Evolutionary conservation across 2,329 filamentous ascomycete species (phyloP).

Genomic region (Aspergillus terreus): DNA sequence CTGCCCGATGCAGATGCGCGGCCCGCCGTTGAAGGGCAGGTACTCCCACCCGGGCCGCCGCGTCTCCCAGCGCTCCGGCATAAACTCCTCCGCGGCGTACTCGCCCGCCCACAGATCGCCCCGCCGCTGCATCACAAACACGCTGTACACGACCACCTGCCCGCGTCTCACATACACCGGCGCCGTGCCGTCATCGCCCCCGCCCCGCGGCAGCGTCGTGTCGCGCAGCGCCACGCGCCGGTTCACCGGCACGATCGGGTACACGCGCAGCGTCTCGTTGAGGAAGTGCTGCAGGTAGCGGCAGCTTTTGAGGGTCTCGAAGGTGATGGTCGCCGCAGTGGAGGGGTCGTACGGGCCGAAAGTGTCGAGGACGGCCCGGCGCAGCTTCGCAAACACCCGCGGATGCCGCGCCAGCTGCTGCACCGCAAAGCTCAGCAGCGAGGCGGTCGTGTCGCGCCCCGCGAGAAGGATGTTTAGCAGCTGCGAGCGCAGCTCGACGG

Average conservation of each 20-base stretch:
- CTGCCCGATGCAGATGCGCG: conserved; percentile 72
- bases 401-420: conserved; percentile 21
- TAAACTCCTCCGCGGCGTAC: conserved; percentile 49
- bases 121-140: conserved; percentile 71
- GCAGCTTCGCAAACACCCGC: conserved; percentile 13
- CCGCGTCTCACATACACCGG: conserved; percentile 66
- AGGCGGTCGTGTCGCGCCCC: conserved; percentile 53
- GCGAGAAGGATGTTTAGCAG: conserved; percentile 51
- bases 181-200: conserved; percentile 56
- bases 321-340: conserved; percentile 28
- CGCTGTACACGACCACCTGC: conserved; percentile 62
- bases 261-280: conserved; percentile 43
- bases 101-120: conserved; percentile 45
- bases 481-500: conserved; percentile 46
- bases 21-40: conserved; percentile 71
- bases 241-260: conserved; percentile 47
- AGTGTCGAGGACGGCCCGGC: conserved; percentile 12
- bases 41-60: conserved; percentile 64
- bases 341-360: conserved; percentile 15
- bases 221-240: conserved; percentile 36
- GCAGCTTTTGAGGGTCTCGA: conserved; percentile 41
- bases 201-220: conserved; percentile 49
- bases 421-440: conserved; percentile 39
- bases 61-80: conserved; percentile 68
- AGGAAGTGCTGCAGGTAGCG: conserved; percentile 35